A percentile compares a stretch with the other conserved stretches of the same genome.
phyloP scores from a whole-genome alignment of 2,329 filamentous ascomycete species.

The Diaporthe batatas region DNA sequence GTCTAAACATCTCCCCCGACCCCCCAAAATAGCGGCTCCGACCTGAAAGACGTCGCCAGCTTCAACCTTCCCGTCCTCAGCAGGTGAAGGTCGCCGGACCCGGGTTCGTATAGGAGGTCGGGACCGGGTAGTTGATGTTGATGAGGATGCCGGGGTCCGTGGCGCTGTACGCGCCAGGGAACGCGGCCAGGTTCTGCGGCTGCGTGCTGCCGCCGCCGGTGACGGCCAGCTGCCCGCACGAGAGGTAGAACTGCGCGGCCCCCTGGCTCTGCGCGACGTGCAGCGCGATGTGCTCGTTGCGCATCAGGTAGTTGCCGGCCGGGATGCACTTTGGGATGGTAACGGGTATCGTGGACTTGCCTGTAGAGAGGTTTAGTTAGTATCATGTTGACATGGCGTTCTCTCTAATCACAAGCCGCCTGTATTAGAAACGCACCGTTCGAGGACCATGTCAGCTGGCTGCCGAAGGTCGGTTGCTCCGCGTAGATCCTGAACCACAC shows the following conservation, averaged over 20 bases:
- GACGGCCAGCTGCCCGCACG: conserved; percentile 45
- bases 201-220: conserved; percentile 44
- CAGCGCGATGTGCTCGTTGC: conserved; percentile 48
- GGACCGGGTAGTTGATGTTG: conserved; percentile 47
- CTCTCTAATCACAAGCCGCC: no score
- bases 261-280: conserved; percentile 45
- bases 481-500: conserved; percentile 56
- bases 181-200: conserved; percentile 38
- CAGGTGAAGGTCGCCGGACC: conserved; percentile 24
- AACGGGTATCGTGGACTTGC: conserved; percentile 41
- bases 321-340: conserved; percentile 46
- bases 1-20: background rate
- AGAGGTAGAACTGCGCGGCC: conserved; percentile 46
- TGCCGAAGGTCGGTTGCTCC: conserved; percentile 45
- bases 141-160: conserved; percentile 46
- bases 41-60: background rate
- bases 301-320: conserved; percentile 47
- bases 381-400: no score
- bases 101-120: conserved; percentile 45
- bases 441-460: conserved; percentile 40
- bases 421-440: conserved; percentile 18
- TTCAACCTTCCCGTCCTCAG: background rate
- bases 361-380: conserved; percentile 13
- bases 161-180: conserved; percentile 46
- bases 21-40: no score